Evolutionary conservation across 495 filamentous ascomycete genomes (phyloP), one percentile per base, ranked within the genome.

Genomic region (Evansstolkia leycettana): DNA sequence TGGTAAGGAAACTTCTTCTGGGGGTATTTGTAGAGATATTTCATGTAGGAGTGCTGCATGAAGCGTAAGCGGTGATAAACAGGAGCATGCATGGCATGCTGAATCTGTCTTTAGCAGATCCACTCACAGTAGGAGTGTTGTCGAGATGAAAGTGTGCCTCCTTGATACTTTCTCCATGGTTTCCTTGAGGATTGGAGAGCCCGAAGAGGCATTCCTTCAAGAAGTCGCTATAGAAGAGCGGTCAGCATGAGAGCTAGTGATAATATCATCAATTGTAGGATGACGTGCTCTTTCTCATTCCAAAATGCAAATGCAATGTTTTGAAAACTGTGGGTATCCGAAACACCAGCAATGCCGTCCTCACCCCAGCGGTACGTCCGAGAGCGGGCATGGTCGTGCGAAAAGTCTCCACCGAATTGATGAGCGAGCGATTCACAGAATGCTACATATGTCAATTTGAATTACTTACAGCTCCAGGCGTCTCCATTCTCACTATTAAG

Each of bases 271-370:
- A 36, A 24, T 3, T 23, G 2, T 20, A 20, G 18, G 20, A 23
- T 34, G 16, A 66, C 83, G 40, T 59, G 89, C 84, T 96, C 89
- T 63, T 94, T 76, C 57, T 82, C 84, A 55, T 96, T 96, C 89
- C 89, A 96, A 61, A 96, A 96, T 17, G 84, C 73, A 66, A 94
- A 96, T 1, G 83, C 82, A 50, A 96, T 82, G 52, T 94, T 90
- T 60, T 93, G 83, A 19, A 80, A 58, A 25, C 84, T 84, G 43
- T 96, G 89, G 7, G 83, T 80, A 51, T 96, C 89, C 16, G 76
- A 95, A 23, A 96, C 86, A 45, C 89, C 89, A 26, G 88, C 89
- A 63, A 96, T 96, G 35, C 89, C 89, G 52, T 96, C 89, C 48
- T 96, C 89, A 39, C 89, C 89, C 89, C 89, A 96, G 39, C 89